Conservation (phyloP, 2,329 filamentous ascomycete genomes). For the Alternaria incomplexa region DNA sequence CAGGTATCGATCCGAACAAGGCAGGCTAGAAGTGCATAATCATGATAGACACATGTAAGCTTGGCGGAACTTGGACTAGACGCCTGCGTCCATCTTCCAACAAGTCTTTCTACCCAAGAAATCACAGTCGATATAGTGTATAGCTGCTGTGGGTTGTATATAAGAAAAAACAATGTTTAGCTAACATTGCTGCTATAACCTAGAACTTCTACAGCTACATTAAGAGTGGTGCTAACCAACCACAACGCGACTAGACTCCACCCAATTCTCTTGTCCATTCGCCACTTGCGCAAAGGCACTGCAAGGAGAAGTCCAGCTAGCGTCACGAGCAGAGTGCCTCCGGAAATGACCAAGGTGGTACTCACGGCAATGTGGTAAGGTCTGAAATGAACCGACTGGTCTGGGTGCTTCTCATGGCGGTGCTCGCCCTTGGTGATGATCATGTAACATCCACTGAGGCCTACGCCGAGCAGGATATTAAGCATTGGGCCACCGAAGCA, state of each 20-base stretch:
- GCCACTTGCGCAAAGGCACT: conserved; percentile 65
- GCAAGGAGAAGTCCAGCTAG: conserved; percentile 77
- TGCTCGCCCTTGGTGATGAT: conserved; percentile 73
- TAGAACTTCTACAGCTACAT: conserved; percentile 77
- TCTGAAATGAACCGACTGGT: conserved; percentile 68
- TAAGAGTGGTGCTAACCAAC: conserved; percentile 78
- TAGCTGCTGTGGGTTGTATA: not conserved
- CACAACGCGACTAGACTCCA: conserved; percentile 81
- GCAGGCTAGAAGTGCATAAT: not conserved
- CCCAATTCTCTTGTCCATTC: conserved; percentile 63
- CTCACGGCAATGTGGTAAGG: conserved; percentile 85
- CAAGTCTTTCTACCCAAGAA: not conserved
- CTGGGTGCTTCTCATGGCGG: conserved; percentile 70
- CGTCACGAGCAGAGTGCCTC: conserved; percentile 81
- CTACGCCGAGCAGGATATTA: conserved; percentile 93
- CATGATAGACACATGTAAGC: not conserved
- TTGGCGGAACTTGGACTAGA: not conserved
- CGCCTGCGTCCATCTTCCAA: not conserved
- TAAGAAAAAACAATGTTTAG: conserved; percentile 6
- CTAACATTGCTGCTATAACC: conserved; percentile 44
- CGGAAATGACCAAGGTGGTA: conserved; percentile 83
- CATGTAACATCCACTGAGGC: conserved; percentile 89
- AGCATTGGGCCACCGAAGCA: conserved; percentile 99
- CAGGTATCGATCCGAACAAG: not conserved
- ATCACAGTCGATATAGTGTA: not conserved